A percentile compares a stretch with the other conserved stretches of the same genome.
phyloP scores from a whole-genome alignment of 352 stramenopile species.

The Phytophthora palmivora region DNA sequence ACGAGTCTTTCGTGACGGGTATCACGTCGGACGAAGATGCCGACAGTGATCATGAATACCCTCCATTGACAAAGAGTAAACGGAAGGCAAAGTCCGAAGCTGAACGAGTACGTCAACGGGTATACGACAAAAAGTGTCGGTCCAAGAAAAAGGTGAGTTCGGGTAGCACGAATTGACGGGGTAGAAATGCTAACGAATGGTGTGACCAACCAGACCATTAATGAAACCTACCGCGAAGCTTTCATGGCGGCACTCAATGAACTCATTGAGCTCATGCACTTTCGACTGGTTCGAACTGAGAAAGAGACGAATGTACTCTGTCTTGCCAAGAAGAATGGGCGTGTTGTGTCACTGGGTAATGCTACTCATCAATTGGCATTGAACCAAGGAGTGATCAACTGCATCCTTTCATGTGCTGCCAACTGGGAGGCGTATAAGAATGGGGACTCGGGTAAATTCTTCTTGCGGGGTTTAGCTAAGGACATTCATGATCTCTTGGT shows the following conservation, averaged over 20 bases:
- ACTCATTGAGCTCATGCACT: conserved; percentile 22
- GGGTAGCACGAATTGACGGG: not conserved
- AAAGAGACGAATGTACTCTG: conserved; percentile 9
- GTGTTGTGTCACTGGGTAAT: not conserved
- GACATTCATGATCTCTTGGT: conserved; percentile 20
- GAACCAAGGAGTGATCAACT: conserved; percentile 21
- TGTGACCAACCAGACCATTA: not conserved
- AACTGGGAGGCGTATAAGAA: conserved; percentile 21
- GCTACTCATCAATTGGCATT: conserved; percentile 4
- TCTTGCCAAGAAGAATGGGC: conserved; percentile 22
- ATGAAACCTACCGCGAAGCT: conserved; percentile 1
- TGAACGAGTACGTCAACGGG: conserved; percentile 22
- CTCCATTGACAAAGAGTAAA: conserved; percentile 10
- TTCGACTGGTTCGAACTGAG: conserved; percentile 18
- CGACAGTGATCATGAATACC: conserved; percentile 23
- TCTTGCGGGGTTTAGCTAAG: conserved; percentile 19
- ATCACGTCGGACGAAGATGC: conserved; percentile 26
- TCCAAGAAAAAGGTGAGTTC: conserved; percentile 28
- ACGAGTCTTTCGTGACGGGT: conserved; percentile 9
- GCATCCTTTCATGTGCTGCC: conserved; percentile 14
- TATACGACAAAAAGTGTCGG: conserved; percentile 34
- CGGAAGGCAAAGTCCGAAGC: conserved; percentile 12
- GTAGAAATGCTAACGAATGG: not conserved
- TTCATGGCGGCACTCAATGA: conserved; percentile 21
- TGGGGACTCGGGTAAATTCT: conserved; percentile 28